These are phyloP conservation scores for Mortierella sp. DNA, from an alignment of 371 early-diverging fungal genomes.

Conservation along the genomic window DNA sequence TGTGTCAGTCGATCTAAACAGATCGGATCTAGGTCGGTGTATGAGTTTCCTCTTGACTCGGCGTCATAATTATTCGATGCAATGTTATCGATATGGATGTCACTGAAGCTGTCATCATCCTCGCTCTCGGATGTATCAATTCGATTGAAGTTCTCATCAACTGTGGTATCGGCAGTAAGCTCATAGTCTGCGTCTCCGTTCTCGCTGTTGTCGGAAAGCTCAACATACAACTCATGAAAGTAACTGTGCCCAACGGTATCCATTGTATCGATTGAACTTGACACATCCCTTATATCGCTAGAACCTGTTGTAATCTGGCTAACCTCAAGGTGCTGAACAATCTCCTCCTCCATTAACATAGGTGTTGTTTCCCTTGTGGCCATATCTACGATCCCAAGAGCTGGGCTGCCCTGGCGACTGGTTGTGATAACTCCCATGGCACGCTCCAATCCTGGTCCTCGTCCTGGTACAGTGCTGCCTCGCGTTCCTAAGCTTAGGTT, in stretches of 20 bases:
- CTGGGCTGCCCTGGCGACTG: constrained; percentile 46
- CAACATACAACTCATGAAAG: background rate
- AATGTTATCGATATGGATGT: constrained; percentile 37
- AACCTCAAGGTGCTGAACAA: background rate
- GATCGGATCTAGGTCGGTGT: constrained; percentile 22
- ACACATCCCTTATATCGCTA: background rate
- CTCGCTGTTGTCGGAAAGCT: constrained; percentile 27
- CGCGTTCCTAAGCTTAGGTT: constrained; percentile 31
- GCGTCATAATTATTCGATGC: background rate
- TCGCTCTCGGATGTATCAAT: constrained; percentile 24
- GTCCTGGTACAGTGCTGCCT: background rate
- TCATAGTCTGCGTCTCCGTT: constrained; percentile 59
- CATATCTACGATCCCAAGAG: background rate
- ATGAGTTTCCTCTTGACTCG: background rate
- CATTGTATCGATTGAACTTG: constrained; percentile 13
- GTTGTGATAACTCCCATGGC: constrained; percentile 50
- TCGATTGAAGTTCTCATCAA: constrained; percentile 32
- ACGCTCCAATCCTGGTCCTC: constrained; percentile 23
- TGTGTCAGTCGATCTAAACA: constrained; percentile 29
- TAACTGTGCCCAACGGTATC: constrained; percentile 7
- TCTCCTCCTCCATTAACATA: constrained; percentile 20
- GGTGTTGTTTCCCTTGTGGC: constrained; percentile 22
- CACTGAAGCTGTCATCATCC: constrained; percentile 39
- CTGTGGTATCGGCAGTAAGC: constrained; percentile 37
- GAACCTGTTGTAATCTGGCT: background rate